Evolutionary conservation across 495 filamentous ascomycete genomes (phyloP).

Genomic region (Talaromyces trachyspermus): DNA sequence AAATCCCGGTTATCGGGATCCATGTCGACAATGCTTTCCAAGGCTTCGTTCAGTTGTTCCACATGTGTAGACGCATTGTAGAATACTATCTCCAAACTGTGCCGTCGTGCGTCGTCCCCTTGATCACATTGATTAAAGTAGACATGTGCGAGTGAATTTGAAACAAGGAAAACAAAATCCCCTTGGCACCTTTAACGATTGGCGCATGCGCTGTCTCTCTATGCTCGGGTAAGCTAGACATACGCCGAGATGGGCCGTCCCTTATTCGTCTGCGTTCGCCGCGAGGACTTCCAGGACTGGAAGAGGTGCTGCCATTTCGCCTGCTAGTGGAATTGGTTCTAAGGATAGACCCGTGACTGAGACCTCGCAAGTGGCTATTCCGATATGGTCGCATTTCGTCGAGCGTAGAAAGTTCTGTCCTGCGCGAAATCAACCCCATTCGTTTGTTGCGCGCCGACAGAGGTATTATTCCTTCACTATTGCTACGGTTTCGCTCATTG

Average conservation of each 20-base stretch:
- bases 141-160: slow-evolving; percentile 73
- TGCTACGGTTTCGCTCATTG: slow-evolving; percentile 80
- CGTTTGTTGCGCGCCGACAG: slow-evolving; percentile 57
- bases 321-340: slow-evolving; percentile 41
- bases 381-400: slow-evolving; percentile 66
- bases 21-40: slow-evolving; percentile 54
- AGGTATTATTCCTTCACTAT: slow-evolving; percentile 75
- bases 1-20: slow-evolving; percentile 32
- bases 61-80: slow-evolving; percentile 70
- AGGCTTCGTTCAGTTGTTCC: slow-evolving; percentile 64
- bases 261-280: slow-evolving; percentile 44
- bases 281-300: slow-evolving; percentile 49
- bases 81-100: slow-evolving; percentile 69
- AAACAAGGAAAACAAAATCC: slow-evolving; percentile 78
- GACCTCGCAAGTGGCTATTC: slow-evolving; percentile 73
- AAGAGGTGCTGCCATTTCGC: slow-evolving; percentile 42
- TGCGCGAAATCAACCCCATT: slow-evolving; percentile 77
- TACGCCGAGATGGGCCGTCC: slow-evolving; percentile 58
- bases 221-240: slow-evolving; percentile 79
- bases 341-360: slow-evolving; percentile 74
- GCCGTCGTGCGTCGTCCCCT: slow-evolving; percentile 56
- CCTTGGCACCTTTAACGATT: slow-evolving; percentile 71
- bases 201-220: slow-evolving; percentile 55
- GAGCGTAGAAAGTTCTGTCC: slow-evolving; percentile 64
- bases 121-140: slow-evolving; percentile 62